phyloP scores from a whole-genome alignment of 2,329 filamentous ascomycete genomes.

The Pseudocercospora eumusae region DNA sequence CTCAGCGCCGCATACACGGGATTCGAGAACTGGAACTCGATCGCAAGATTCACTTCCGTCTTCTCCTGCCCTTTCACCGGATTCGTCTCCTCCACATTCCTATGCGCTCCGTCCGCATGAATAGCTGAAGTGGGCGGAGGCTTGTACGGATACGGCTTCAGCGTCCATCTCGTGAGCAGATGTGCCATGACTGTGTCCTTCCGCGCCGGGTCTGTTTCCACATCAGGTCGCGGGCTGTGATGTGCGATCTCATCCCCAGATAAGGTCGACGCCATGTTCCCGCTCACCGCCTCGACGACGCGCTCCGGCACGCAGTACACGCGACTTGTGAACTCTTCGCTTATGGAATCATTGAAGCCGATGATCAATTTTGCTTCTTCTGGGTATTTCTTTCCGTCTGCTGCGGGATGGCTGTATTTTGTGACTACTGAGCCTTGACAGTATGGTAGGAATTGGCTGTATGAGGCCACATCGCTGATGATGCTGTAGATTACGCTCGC shows the following conservation, averaged over 20 bases:
- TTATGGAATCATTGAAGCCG: conserved; percentile 78
- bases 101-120: conserved; percentile 32
- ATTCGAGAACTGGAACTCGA: conserved; percentile 84
- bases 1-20: conserved; percentile 85
- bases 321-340: conserved; percentile 78
- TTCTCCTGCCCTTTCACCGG: conserved; percentile 46
- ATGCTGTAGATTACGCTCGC: conserved; percentile 72
- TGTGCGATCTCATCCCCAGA: conserved; percentile 45
- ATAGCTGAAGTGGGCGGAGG: conserved; percentile 47
- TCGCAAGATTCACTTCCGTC: conserved; percentile 73
- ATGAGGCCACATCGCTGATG: conserved; percentile 84
- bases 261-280: conserved; percentile 54
- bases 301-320: conserved; percentile 73
- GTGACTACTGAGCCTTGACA: conserved; percentile 78
- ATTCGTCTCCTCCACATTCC: conserved; percentile 45
- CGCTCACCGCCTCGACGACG: conserved; percentile 76
- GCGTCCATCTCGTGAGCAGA: conserved; percentile 69
- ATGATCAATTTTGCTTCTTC: conserved; percentile 75
- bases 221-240: conserved; percentile 42
- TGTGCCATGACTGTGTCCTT: conserved; percentile 60
- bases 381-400: conserved; percentile 61
- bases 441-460: conserved; percentile 88
- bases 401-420: conserved; percentile 60
- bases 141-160: conserved; percentile 52
- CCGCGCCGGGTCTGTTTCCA: conserved; percentile 42